Base-by-base conservation (phyloP, 805 yeast species). In the Maudiozyma barnettii region DNA sequence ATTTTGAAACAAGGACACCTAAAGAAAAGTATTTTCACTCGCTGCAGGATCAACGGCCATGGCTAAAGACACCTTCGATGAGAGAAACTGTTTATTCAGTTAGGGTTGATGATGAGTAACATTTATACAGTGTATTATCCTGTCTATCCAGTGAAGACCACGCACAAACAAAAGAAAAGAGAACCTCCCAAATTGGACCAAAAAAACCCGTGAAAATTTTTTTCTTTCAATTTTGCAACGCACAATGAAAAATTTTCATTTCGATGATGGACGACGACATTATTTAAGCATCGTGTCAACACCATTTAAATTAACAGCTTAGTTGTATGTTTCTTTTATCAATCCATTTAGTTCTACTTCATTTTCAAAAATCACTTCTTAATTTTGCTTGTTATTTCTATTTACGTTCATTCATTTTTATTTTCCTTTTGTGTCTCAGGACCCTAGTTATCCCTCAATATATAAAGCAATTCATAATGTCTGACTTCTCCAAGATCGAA, bases 401-500 rank as follows among this genome's bases (percentile, higher is more conserved):
- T 33, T 14, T 16, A 14, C n/a, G 16, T 33, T 33, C n/a, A 14
- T 26, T 23, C 37, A 5, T 43, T 18, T 14, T 39, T 44, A 12
- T 19, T 21, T 14, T 41, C 10, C 20, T 13, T 18, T 26, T 36
- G 14, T 19, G 33, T 14, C 30, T 26, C 30, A 33, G 18, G 36
- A n/a, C 36, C 36, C 36, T 9, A 20, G 16, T 20, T 33, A 33
- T 33, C 36, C 36, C 36, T 33, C 36, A 26, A 26, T 26, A 33
- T 29, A 31, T 29, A 37, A 18, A 35, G 70, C 36, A 33, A 33
- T 49, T 65, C 83, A 84, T 90, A 79, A 82, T 77, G 78, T 68
- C 88, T 52, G 89, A 84, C 69, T 84, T 83, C 79, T 78, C 91
- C 58, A 83, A 82, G 72, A 75, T 79, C 64, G 89, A 82, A 70